Evolutionary conservation across 2,329 filamentous ascomycete species (phyloP).

Genomic region (Aspergillus neoniger): DNA sequence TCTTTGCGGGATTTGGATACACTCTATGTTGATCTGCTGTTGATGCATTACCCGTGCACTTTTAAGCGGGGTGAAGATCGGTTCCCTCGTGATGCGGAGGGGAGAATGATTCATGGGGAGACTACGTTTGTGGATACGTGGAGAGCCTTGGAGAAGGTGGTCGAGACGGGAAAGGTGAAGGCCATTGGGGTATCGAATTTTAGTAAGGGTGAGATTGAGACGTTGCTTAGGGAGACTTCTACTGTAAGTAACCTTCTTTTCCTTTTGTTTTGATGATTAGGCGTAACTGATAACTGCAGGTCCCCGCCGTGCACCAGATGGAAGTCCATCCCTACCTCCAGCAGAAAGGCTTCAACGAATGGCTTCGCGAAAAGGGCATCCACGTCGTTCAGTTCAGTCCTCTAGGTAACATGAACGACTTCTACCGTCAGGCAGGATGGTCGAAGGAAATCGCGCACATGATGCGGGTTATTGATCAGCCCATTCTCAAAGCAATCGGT

Average conservation of each 20-base stretch:
- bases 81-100: conserved; percentile 59
- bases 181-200: conserved; percentile 36
- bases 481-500: conserved; percentile 55
- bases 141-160: conserved; percentile 32
- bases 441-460: conserved; percentile 58
- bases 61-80: conserved; percentile 17
- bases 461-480: conserved; percentile 47
- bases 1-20: conserved; percentile 61
- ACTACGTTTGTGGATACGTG: conserved; percentile 50
- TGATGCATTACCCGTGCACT: conserved; percentile 57
- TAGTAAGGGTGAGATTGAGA: conserved; percentile 32
- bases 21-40: conserved; percentile 65
- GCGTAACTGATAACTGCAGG: conserved; percentile 33
- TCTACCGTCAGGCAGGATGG: conserved; percentile 51
- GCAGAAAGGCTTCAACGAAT: conserved; percentile 49
- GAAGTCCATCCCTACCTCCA: conserved; percentile 64
- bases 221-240: conserved; percentile 32
- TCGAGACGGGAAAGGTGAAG: conserved; percentile 28
- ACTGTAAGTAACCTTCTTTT: conserved; percentile 9
- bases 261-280: conserved; percentile 10
- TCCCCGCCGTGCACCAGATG: conserved; percentile 64
- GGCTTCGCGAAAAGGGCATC: conserved; percentile 56
- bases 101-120: conserved; percentile 45
- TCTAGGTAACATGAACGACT: conserved; percentile 61
- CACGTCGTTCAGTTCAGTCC: conserved; percentile 62